A percentile compares a stretch with the other conserved stretches of the same genome.
These are phyloP conservation scores for Cryptomeria japonica DNA, from an alignment of 75 land plant genomes.

Conservation along the genomic window DNA sequence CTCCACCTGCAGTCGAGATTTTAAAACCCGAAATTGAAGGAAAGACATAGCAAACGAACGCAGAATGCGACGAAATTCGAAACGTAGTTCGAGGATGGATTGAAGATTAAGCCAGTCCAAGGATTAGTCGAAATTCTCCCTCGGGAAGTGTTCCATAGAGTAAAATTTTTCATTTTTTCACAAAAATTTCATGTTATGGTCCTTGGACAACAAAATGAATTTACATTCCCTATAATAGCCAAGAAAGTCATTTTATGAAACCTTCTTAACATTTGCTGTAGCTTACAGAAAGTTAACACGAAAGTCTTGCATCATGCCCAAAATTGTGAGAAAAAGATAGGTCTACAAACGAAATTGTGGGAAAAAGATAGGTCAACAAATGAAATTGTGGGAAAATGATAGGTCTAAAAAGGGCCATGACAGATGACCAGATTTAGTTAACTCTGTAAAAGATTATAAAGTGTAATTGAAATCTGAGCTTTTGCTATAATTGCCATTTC, in stretches of 20 bases:
- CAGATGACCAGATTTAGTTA: background rate
- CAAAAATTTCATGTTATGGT: too few species aligned
- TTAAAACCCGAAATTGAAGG: too few species aligned
- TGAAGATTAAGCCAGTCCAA: too few species aligned
- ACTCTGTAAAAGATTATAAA: conserved; percentile 14
- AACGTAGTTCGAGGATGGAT: too few species aligned
- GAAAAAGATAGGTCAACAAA: background rate
- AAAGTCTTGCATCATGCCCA: background rate
- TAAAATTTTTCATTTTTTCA: too few species aligned
- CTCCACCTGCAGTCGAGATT: too few species aligned
- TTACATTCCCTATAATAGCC: background rate
- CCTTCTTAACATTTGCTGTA: background rate
- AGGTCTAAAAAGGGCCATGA: background rate
- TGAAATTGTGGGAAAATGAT: too few species aligned
- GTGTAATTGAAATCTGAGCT: conserved; percentile 17
- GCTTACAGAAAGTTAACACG: background rate
- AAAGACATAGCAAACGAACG: too few species aligned
- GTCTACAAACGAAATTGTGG: background rate
- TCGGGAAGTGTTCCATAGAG: too few species aligned
- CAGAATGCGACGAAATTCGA: too few species aligned
- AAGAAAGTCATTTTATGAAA: background rate
- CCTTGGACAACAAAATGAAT: background rate
- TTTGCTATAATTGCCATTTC: background rate
- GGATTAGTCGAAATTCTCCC: too few species aligned
- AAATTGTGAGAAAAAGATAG: background rate